Evolutionary conservation across 805 yeast genomes (phyloP).

Genomic region (Scheffersomyces amazonensis): DNA sequence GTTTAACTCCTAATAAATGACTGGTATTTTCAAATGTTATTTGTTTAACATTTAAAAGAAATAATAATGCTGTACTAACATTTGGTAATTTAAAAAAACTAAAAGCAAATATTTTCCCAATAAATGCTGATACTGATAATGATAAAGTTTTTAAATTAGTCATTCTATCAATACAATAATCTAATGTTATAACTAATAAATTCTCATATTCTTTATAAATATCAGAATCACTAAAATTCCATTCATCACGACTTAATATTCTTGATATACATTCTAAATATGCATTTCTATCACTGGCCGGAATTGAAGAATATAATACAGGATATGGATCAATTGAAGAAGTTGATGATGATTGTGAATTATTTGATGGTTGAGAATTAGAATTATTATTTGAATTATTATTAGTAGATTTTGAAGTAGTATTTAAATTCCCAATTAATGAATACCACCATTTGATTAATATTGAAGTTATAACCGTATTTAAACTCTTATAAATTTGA

Average conservation of each 20-base stretch:
- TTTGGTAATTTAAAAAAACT: conserved; percentile 53
- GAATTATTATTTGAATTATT: neutral
- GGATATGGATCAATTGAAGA: neutral
- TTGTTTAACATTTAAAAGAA: conserved; percentile 55
- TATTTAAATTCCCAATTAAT: conserved; percentile 16
- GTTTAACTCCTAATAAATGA: neutral
- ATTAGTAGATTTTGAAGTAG: conserved; percentile 1
- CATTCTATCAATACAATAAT: conserved; percentile 47
- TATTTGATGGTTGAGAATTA: neutral
- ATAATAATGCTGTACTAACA: conserved; percentile 55
- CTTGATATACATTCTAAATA: conserved; percentile 54
- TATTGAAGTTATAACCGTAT: conserved; percentile 27
- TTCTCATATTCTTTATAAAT: conserved; percentile 22
- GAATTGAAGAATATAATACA: conserved; percentile 6
- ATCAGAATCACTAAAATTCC: conserved; percentile 32
- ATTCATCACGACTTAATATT: conserved; percentile 45
- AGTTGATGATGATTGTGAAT: neutral
- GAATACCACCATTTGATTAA: conserved; percentile 55
- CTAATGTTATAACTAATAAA: conserved; percentile 50
- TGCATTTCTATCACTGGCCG: conserved; percentile 46
- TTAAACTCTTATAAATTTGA: conserved; percentile 29
- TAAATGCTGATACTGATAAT: conserved; percentile 58
- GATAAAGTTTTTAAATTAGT: conserved; percentile 48
- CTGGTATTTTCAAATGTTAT: conserved; percentile 28
- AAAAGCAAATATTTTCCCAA: conserved; percentile 70